phyloP scores from a whole-genome alignment of 1,139 yeast species.

The Debaryomyces sp. region DNA sequence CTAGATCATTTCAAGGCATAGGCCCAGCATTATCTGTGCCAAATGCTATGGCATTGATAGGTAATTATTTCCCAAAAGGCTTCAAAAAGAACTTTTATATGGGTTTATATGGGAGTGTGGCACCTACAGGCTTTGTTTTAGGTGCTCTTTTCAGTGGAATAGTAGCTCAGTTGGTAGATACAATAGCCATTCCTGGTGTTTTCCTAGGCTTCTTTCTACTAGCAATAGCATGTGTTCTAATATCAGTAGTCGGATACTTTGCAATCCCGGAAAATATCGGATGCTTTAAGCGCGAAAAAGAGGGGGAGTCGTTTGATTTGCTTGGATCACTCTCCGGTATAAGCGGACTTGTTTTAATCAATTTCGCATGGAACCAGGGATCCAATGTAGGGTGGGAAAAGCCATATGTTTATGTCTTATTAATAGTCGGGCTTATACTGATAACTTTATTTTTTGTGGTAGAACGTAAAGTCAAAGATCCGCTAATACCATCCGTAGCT shows the following conservation, averaged over 20 bases:
- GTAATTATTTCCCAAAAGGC: slow-evolving; percentile 53
- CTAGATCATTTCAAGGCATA: slow-evolving; percentile 62
- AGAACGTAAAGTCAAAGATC: slow-evolving; percentile 40
- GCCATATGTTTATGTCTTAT: slow-evolving; percentile 51
- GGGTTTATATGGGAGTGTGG: slow-evolving; percentile 58
- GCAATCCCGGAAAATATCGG: slow-evolving; percentile 47
- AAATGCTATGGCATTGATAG: slow-evolving; percentile 57
- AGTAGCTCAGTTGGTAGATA: slow-evolving; percentile 31
- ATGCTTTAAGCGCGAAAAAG: slow-evolving; percentile 14
- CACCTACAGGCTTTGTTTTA: slow-evolving; percentile 57
- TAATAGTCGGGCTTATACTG: slow-evolving; percentile 49
- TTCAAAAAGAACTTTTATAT: slow-evolving; percentile 41
- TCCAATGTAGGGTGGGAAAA: slow-evolving; percentile 60
- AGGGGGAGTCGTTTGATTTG: slow-evolving; percentile 42
- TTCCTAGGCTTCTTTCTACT: slow-evolving; percentile 42
- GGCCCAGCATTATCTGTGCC: slow-evolving; percentile 63
- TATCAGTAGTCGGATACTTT: slow-evolving; percentile 34
- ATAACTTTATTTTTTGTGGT: slow-evolving; percentile 38
- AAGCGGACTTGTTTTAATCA: slow-evolving; percentile 50
- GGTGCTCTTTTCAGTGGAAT: slow-evolving; percentile 53
- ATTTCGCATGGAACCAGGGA: slow-evolving; percentile 64
- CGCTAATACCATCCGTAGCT: slow-evolving; percentile 49
- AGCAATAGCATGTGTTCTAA: slow-evolving; percentile 37
- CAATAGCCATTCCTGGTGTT: slow-evolving; percentile 5
- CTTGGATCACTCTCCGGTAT: slow-evolving; percentile 51